phyloP scores from a whole-genome alignment of 306 rosid genomes.

The Carpinus viminea region DNA sequence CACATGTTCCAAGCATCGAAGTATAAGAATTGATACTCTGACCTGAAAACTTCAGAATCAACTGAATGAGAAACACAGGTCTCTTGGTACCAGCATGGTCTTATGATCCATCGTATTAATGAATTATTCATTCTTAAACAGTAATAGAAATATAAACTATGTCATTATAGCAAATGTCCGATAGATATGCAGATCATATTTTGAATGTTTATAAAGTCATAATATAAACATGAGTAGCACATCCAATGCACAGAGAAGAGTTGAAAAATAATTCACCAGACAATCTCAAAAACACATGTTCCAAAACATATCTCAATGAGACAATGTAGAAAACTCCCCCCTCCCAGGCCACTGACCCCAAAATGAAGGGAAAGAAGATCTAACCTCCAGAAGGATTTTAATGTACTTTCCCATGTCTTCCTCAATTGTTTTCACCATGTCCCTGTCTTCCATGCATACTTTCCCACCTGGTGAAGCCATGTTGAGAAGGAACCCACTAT shows the following conservation, averaged over 20 bases:
- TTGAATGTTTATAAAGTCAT: not conserved
- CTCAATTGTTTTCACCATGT: slow-evolving; percentile 75
- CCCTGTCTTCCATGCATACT: slow-evolving; percentile 78
- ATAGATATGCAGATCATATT: not conserved
- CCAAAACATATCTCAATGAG: slow-evolving; percentile 1
- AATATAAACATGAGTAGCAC: not conserved
- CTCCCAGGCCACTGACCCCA: slow-evolving; percentile 13
- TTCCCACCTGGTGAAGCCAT: slow-evolving; percentile 79
- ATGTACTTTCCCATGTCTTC: slow-evolving; percentile 85
- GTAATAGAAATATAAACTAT: not conserved
- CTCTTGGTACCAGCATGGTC: not conserved
- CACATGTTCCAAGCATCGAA: slow-evolving; percentile 70
- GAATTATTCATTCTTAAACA: not conserved
- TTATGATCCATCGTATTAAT: slow-evolving; percentile 6
- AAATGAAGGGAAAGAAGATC: slow-evolving; percentile 26
- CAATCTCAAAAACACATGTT: not conserved
- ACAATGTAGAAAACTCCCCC: not conserved
- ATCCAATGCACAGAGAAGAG: not conserved
- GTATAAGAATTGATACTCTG: slow-evolving; percentile 71
- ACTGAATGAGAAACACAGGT: slow-evolving; percentile 25
- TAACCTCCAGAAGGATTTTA: slow-evolving; percentile 78
- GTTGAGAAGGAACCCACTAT: slow-evolving; percentile 83
- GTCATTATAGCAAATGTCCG: not conserved
- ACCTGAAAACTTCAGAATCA: slow-evolving; percentile 59
- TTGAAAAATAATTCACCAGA: not conserved